Base-by-base conservation (phyloP, 2,329 filamentous ascomycete genomes). In the Leptoxyphium fumago region DNA sequence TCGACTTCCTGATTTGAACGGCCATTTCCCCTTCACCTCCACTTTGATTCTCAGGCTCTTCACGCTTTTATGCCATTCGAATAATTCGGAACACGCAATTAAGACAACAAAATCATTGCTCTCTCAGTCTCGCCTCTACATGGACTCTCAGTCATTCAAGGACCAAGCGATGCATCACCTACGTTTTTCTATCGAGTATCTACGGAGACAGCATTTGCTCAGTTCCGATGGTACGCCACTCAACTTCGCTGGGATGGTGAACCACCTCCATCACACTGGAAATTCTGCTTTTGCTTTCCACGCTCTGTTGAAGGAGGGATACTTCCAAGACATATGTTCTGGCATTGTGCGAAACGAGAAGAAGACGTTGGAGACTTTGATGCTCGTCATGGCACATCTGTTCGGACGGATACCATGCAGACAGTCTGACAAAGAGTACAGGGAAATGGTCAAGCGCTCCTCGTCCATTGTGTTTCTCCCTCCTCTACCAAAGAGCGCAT, bases 161-260 rank as follows among this genome's bases (percentile, higher is more conserved):
- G 74, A 80, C 57, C 75, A 82, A 1, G 76, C 86, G 1, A 71
- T 82, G 42, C 83, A 89, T 56, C 82, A 88, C 55, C 61, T 89
- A 6, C 74, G 84, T 2, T 89, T 89, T 59, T 87, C 82, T 0
- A 82, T 89, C 39, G 83, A 89, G 50, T 89, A 86, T 52, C 69
- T 89, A 1, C 73, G 82, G 15, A 69, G 80, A 30, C 79, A 86
- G 51, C 67, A 74, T 38, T 71, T 89, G 0, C 66, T 89, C 8
- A 76, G 74, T 2, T 59, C 65, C 0, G 57, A 63, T 1, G 84
- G 83, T 39, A 65, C 61, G 1, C 82, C 84, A 0, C 62, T 87
- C 10, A 84, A 88, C 56, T 85, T 88, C 55, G 75, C 83, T 0
- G 77, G 78, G 0, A 68, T 77, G 2, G 73, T 87, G 1, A 75